Conservation (phyloP, 352 stramenopile species). For the Globisporangium nunn region DNA sequence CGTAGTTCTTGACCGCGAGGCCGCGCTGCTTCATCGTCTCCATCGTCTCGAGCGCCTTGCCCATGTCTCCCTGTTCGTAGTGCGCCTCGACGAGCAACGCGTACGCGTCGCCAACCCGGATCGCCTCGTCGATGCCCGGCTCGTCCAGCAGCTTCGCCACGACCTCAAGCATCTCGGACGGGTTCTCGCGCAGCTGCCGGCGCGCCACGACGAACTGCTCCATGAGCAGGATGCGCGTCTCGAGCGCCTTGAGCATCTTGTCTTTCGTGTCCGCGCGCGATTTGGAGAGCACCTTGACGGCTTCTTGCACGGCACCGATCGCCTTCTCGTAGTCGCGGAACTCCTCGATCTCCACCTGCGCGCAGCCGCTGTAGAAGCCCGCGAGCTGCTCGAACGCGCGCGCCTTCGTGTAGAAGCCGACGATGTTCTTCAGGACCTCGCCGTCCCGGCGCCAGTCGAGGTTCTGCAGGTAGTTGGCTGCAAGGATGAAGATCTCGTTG, state of each 20-base stretch:
- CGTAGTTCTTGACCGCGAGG: slow-evolving; percentile 63
- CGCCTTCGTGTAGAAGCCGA: slow-evolving; percentile 93
- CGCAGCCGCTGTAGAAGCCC: slow-evolving; percentile 89
- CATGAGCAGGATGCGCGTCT: slow-evolving; percentile 66
- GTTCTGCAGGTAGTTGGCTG: slow-evolving; percentile 94
- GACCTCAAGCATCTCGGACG: slow-evolving; percentile 63
- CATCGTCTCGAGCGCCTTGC: slow-evolving; percentile 63
- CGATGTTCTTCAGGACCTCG: slow-evolving; percentile 91
- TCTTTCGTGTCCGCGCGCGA: slow-evolving; percentile 65
- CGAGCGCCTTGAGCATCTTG: slow-evolving; percentile 39
- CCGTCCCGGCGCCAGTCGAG: slow-evolving; percentile 89
- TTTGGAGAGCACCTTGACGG: slow-evolving; percentile 82
- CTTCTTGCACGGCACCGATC: slow-evolving; percentile 85
- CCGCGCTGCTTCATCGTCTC: slow-evolving; percentile 71
- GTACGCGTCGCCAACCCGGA: slow-evolving; percentile 87
- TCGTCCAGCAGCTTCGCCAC: slow-evolving; percentile 82
- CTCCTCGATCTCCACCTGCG: slow-evolving; percentile 91
- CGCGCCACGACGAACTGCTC: slow-evolving; percentile 82
- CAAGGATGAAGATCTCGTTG: slow-evolving; percentile 93
- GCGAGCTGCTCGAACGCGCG: slow-evolving; percentile 88
- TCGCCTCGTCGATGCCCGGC: slow-evolving; percentile 74
- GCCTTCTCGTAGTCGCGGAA: slow-evolving; percentile 94
- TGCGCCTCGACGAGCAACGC: slow-evolving; percentile 82
- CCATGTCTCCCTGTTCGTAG: slow-evolving; percentile 50
- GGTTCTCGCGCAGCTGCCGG: slow-evolving; percentile 49